Evolutionary conservation across 2,329 filamentous ascomycete genomes (phyloP).

Genomic region (Aspergillus fijiensis): DNA sequence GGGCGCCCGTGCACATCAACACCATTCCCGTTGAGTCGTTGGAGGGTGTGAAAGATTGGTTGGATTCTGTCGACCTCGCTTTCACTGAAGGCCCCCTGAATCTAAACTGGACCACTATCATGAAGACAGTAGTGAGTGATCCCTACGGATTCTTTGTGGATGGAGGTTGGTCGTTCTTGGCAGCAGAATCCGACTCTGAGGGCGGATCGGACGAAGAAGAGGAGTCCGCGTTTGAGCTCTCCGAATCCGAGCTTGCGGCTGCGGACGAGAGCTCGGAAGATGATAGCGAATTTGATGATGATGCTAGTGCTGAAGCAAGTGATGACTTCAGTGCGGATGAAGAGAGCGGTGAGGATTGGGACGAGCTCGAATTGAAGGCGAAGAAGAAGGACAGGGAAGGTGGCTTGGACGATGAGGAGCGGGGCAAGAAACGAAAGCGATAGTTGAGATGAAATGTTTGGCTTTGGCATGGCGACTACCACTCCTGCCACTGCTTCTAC

Average conservation of each 20-base stretch:
- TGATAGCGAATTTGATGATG: constrained; percentile 90
- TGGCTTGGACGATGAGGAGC: constrained; percentile 55
- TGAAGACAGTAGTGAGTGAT: constrained; percentile 96
- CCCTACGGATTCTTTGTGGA: constrained; percentile 94
- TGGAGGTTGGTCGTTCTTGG: constrained; percentile 92
- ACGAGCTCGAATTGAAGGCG: constrained; percentile 87
- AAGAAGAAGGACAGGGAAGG: constrained; percentile 61
- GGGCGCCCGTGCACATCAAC: constrained; percentile 91
- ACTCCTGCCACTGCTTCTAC: not conserved
- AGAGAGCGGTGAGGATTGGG: constrained; percentile 86
- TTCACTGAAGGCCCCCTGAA: constrained; percentile 94
- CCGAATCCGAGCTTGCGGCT: constrained; percentile 72
- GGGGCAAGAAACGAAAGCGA: constrained; percentile 73
- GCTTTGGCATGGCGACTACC: not conserved
- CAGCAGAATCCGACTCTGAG: constrained; percentile 83
- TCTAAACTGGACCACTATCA: constrained; percentile 97
- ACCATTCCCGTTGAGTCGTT: constrained; percentile 95
- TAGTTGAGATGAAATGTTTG: constrained; percentile 30
- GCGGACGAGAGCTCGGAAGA: constrained; percentile 80
- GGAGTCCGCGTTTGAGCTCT: constrained; percentile 89
- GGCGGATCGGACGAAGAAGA: constrained; percentile 74
- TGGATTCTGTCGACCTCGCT: constrained; percentile 92
- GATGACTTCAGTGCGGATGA: constrained; percentile 64
- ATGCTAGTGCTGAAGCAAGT: constrained; percentile 73
- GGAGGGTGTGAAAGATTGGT: constrained; percentile 95